Conservation (phyloP, 2,329 filamentous ascomycete genomes). For the Rhexocercosporidium sp. region DNA sequence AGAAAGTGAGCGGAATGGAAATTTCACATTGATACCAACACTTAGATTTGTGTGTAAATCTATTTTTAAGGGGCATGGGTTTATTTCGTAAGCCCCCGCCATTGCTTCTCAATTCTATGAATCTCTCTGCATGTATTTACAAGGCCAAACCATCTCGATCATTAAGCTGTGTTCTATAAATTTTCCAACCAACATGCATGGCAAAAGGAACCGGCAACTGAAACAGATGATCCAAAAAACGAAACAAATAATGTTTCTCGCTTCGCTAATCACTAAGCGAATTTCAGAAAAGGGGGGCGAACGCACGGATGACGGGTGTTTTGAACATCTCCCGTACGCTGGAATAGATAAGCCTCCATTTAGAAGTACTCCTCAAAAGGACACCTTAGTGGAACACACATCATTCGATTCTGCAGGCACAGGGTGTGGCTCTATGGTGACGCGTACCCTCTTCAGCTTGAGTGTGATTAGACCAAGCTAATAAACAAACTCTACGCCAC, state of each 20-base stretch:
- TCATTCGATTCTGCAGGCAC: not conserved
- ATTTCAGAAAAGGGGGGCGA: not conserved
- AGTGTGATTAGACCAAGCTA: not conserved
- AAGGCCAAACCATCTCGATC: too few relatives aligned
- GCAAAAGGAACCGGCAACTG: not conserved
- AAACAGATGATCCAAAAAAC: not conserved
- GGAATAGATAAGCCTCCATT: not conserved
- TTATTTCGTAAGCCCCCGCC: too few relatives aligned
- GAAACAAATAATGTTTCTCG: conserved; percentile 8
- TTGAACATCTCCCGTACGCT: not conserved
- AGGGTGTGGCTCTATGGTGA: too few relatives aligned
- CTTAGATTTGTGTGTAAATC: not conserved
- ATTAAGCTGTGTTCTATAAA: too few relatives aligned
- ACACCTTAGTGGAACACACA: not conserved
- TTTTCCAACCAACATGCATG: not conserved
- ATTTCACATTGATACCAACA: not conserved
- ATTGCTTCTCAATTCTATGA: too few relatives aligned
- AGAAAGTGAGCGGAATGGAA: not conserved
- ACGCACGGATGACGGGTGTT: not conserved
- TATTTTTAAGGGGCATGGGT: too few relatives aligned
- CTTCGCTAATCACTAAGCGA: not conserved
- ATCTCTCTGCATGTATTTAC: too few relatives aligned
- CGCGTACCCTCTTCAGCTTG: not conserved
- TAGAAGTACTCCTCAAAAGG: not conserved
- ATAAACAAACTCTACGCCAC: not conserved